phyloP scores from a whole-genome alignment of 2,329 filamentous ascomycete genomes.

The Calonectria pseudoreteaudii region DNA sequence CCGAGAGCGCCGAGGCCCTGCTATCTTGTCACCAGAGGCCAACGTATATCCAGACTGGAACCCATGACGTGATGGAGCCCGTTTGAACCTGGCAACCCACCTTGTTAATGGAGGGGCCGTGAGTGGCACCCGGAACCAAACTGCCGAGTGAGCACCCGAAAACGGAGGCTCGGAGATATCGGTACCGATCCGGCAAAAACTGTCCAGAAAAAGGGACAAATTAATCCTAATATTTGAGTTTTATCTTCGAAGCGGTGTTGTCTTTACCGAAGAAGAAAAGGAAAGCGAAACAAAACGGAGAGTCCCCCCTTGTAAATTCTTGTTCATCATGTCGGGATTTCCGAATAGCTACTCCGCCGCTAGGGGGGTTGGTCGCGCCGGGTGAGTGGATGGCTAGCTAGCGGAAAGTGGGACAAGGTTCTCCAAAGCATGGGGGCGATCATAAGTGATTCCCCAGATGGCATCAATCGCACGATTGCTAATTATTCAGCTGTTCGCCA shows the following conservation, averaged over 20 bases:
- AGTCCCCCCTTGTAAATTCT: not conserved
- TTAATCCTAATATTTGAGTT: not conserved
- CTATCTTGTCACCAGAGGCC: not conserved
- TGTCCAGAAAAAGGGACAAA: not conserved
- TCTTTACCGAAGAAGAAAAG: too few relatives aligned
- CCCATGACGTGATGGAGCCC: conserved; percentile 16
- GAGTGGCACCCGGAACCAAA: not conserved
- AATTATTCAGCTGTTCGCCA: not conserved
- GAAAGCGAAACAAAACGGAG: too few relatives aligned
- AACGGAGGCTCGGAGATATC: conserved; percentile 13
- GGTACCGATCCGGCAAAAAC: conserved; percentile 12
- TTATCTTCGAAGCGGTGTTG: not conserved
- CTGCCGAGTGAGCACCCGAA: not conserved
- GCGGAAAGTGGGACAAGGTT: conserved; percentile 10
- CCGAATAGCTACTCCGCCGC: too few relatives aligned
- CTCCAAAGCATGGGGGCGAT: not conserved
- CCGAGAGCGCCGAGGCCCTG: conserved; percentile 15
- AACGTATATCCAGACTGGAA: not conserved
- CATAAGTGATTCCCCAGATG: not conserved
- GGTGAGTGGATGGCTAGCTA: not conserved
- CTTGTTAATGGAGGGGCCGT: not conserved
- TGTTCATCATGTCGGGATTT: not conserved
- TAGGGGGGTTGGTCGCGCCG: not conserved
- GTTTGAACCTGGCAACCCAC: not conserved
- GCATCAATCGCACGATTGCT: not conserved